Percentiles rank a stretch among this genome's conserved stretches.
Evolutionary conservation across 202 grass and related monocot species (phyloP).

Genomic region (Sporobolus alterniflorus): DNA sequence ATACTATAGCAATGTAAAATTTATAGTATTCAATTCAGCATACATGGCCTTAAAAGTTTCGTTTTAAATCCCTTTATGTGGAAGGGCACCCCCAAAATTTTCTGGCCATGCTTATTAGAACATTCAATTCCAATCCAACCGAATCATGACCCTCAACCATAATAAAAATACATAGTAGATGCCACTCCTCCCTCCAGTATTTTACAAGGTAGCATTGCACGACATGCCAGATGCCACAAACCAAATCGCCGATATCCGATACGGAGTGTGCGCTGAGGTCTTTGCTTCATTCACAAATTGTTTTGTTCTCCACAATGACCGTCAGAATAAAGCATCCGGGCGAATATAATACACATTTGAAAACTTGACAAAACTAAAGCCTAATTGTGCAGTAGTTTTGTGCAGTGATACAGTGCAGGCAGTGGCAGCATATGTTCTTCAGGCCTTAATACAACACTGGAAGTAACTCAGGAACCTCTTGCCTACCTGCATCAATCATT

Average conservation of each 20-base stretch:
- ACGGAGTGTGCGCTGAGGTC: background rate
- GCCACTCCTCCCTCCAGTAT: conserved; percentile 20
- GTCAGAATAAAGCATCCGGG: conserved; percentile 5
- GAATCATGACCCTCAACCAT: background rate
- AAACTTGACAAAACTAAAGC: conserved; percentile 38
- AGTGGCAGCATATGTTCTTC: conserved; percentile 37
- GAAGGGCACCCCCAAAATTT: background rate
- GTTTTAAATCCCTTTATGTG: background rate
- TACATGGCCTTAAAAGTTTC: background rate
- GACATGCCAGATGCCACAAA: background rate
- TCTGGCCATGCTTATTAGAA: background rate
- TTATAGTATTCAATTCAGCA: no score
- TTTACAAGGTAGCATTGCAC: conserved; percentile 20
- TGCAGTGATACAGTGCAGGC: background rate
- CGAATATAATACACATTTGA: conserved; percentile 44
- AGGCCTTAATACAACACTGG: conserved; percentile 90
- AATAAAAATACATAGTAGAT: conserved; percentile 4
- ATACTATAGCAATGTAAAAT: background rate
- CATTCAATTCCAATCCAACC: conserved; percentile 13
- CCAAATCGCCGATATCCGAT: background rate
- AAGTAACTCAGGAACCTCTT: conserved; percentile 97
- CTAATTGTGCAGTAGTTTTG: conserved; percentile 26
- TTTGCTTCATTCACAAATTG: conserved; percentile 21
- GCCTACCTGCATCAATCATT: conserved; percentile 68
- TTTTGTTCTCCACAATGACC: conserved; percentile 21